Evolutionary conservation across 495 filamentous ascomycete genomes (phyloP), one percentile per base, ranked within the genome.

Genomic region (Penicillium atrosanguineum): DNA sequence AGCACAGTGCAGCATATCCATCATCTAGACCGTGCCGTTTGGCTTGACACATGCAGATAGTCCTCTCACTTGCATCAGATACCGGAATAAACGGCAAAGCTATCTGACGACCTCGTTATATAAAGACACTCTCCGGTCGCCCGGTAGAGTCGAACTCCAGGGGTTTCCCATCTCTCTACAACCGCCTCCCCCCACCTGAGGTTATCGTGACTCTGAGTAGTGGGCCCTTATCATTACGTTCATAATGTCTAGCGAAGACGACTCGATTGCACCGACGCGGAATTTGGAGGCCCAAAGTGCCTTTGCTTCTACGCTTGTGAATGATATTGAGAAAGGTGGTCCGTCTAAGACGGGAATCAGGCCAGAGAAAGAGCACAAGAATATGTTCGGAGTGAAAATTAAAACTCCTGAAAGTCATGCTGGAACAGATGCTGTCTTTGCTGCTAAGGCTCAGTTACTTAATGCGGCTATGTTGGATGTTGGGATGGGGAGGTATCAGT

Each of bases 401-500:
- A 15, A 37, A 19, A 56, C 48, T 11, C 54, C 36, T 4, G 38
- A 37, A 19, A 51, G 9, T 19, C 47, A 51, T 34, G 44, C 56
- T 42, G 57, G 61, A 19, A 51, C 46, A 3, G 61, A 59, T 57
- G 62, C 49, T 15, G 48, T 55, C 25, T 60, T 47, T 29, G 53
- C 48, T n/a, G 56, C n/a, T n/a, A n/a, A n/a, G n/a, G n/a, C n/a
- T n/a, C n/a, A n/a, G n/a, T n/a, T n/a, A n/a, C n/a, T n/a, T n/a
- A n/a, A n/a, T n/a, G n/a, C n/a, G n/a, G n/a, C n/a, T n/a, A n/a
- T n/a, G 26, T 65, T 79, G 49, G 87, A 91, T 58, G 87, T 92
- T 58, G 88, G 88, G 0, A 91, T 91, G 79, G 88, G 88, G 31
- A 73, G 73, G 55, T 93, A 91, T 62, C 87, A 93, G 71, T 90